A percentile compares a stretch with the other conserved stretches of the same genome.
phyloP scores from a whole-genome alignment of 495 filamentous ascomycete genomes.

The Astrothelium macrocarpum region DNA sequence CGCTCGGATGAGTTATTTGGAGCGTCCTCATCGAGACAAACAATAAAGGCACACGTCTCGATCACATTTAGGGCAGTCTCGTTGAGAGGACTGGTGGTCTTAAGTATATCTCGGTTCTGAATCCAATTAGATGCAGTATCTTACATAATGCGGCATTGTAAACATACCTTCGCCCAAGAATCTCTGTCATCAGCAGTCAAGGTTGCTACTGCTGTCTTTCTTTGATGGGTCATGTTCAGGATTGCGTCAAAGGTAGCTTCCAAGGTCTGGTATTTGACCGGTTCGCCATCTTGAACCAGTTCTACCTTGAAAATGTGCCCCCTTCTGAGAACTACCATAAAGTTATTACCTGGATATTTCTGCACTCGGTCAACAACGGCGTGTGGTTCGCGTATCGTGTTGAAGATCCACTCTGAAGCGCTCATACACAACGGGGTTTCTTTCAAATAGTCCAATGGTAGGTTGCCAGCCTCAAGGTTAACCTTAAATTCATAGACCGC shows the following conservation, averaged over 20 bases:
- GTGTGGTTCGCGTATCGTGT: neutral
- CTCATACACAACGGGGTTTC: neutral
- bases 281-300: neutral
- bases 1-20: too few species aligned
- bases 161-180: neutral
- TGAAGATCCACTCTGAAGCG: neutral
- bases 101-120: too few species aligned
- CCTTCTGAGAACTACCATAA: neutral
- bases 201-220: neutral
- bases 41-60: too few species aligned
- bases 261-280: neutral
- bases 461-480: neutral
- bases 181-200: neutral
- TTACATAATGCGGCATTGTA: too few species aligned
- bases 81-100: too few species aligned
- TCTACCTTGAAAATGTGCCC: neutral
- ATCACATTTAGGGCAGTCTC: too few species aligned
- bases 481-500: neutral
- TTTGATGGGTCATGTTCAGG: neutral
- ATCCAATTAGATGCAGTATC: too few species aligned
- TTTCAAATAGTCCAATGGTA: neutral
- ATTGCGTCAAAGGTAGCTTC: neutral
- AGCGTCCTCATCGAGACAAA: too few species aligned
- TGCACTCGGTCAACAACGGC: neutral
- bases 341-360: neutral